Evolutionary conservation across 179 eudicot species (phyloP).

Genomic region (Heliamphora pulchella): DNA sequence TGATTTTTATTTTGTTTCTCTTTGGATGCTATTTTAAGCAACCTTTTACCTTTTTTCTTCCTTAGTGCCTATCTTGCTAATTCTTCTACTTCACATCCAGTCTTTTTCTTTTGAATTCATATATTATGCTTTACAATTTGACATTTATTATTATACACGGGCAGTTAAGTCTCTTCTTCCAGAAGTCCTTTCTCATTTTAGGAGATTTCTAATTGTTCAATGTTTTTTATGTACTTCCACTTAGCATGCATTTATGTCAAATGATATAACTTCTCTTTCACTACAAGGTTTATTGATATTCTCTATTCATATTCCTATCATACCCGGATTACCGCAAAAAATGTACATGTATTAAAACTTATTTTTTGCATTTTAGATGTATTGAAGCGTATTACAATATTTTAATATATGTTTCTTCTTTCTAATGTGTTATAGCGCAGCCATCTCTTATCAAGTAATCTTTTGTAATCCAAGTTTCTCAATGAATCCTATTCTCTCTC

Average conservation of each 20-base stretch:
- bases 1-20: too few relatives aligned
- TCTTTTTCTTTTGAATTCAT: too few relatives aligned
- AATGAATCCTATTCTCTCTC: not conserved
- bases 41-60: too few relatives aligned
- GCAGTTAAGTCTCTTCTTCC: slow-evolving; percentile 1
- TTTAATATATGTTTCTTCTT: too few relatives aligned
- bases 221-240: not conserved
- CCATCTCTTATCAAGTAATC: not conserved
- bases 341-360: too few relatives aligned
- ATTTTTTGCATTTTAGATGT: too few relatives aligned
- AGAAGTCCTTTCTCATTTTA: not conserved
- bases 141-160: not conserved
- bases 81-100: not conserved
- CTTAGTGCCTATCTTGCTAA: too few relatives aligned
- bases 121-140: not conserved
- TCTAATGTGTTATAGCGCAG: not conserved
- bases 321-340: not conserved
- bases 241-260: not conserved
- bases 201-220: not conserved
- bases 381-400: too few relatives aligned
- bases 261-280: not conserved
- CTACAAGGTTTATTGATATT: not conserved
- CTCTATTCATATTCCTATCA: not conserved
- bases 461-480: not conserved
- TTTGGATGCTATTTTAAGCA: too few relatives aligned